Base-by-base conservation (phyloP, 371 early-diverging fungal species). In the Mucor saturninus region DNA sequence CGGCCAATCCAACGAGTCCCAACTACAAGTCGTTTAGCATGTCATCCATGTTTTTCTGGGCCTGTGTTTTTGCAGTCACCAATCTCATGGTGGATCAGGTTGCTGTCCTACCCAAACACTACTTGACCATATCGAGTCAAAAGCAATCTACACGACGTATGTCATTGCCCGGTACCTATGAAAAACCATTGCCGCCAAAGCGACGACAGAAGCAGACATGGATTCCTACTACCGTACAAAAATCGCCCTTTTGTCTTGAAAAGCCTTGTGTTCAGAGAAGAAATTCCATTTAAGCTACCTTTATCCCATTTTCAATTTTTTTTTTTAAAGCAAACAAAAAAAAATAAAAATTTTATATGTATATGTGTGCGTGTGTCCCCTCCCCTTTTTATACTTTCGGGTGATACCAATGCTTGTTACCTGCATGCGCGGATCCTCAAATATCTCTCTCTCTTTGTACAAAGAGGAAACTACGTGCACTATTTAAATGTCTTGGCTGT, bases 1-100 rank as follows among this genome's bases (percentile, higher is more conserved):
- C 61, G 28, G 28, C 31, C 5, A 10, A 43, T 6, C 14, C 42
- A n/a, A 31, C 54, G 1, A 38, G 13, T 35, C 29, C 15, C 14
- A 30, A 39, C 13, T 49, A 56, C 3, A 59, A 54, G 3, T 42
- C 56, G 1, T 67, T 73, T 57, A 59, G 53, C 39, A 11, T 72
- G 2, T 59, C 79, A 0, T 61, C 66, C 15, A 64, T 75, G 70
- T 49, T 75, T 2, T 63, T 76, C 7, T 79, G 79, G 79, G 71
- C 69, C 9, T 74, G 74, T 59, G 65, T 79, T 4, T 75, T 79
- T 52, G 61, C 74, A 1, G 39, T 75, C 5, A 67, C 76, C 5
- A 73, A 76, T 53, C 28, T 79, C 15, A 64, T 76, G 58, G 68
- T 79, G 2, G 68, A 71, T 56, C 61, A 57, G n/a, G 69, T 67